phyloP scores from a whole-genome alignment of 495 filamentous ascomycete genomes.

The Glarea lozoyensis region DNA sequence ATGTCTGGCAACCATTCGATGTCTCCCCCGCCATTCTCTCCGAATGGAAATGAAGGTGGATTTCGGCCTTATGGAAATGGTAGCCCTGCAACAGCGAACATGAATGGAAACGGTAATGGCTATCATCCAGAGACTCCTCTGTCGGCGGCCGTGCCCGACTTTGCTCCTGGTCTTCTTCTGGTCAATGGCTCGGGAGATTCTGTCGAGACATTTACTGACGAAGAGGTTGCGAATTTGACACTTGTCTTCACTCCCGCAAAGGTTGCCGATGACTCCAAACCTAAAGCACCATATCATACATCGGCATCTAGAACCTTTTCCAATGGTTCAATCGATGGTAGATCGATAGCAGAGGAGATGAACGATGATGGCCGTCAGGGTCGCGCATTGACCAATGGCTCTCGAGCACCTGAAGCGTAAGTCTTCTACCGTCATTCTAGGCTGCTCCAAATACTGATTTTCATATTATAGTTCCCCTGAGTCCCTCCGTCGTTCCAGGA shows the following conservation, averaged over 20 bases:
- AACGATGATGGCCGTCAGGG: slow-evolving; percentile 23
- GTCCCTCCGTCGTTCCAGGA: slow-evolving; percentile 14
- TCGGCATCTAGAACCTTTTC: slow-evolving; percentile 40
- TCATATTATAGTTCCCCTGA: slow-evolving; percentile 20
- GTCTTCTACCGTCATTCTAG: neutral
- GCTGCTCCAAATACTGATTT: slow-evolving; percentile 1
- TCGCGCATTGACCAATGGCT: slow-evolving; percentile 21
- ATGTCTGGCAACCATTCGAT: slow-evolving; percentile 23
- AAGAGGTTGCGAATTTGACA: slow-evolving; percentile 42
- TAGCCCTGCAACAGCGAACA: slow-evolving; percentile 29
- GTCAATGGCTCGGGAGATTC: slow-evolving; percentile 35
- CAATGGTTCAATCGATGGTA: slow-evolving; percentile 45
- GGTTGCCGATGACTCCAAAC: slow-evolving; percentile 11
- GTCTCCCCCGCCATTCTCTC: slow-evolving; percentile 26
- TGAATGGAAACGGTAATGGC: slow-evolving; percentile 30
- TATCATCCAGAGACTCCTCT: slow-evolving; percentile 45
- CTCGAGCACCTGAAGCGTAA: slow-evolving; percentile 26
- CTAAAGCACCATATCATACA: slow-evolving; percentile 27
- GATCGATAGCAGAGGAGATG: slow-evolving; percentile 28
- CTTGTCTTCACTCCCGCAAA: slow-evolving; percentile 17
- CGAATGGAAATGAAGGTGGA: slow-evolving; percentile 21
- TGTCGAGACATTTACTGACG: slow-evolving; percentile 43
- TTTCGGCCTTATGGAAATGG: slow-evolving; percentile 28
- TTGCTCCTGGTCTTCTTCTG: slow-evolving; percentile 46
- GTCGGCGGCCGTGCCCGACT: slow-evolving; percentile 70